Base-by-base conservation (phyloP, 2,329 filamentous ascomycete species). In the Epichloe sylvatica region DNA sequence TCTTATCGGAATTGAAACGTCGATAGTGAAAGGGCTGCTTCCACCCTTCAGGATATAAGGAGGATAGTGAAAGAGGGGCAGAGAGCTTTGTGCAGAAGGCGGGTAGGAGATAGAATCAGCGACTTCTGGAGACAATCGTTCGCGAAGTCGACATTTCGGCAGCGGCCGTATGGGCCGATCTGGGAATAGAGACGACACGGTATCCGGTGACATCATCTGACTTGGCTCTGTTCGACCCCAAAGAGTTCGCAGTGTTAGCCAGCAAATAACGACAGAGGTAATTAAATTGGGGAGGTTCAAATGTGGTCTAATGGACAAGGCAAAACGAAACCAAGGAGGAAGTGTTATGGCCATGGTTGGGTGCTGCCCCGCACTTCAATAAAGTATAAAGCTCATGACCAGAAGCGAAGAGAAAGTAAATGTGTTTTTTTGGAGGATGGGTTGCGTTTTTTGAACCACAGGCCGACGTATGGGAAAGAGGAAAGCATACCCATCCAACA, bases 101-200 rank as follows among this genome's bases (percentile, higher is more conserved):
- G 91, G 90, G 59, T 88, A 95, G 57, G 83, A 76, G 59, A 96
- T 92, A 33, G 83, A 80, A 48, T 84, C 83, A 50, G 86, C 88
- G 59, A 86, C 82, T 64, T 94, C 87, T 52, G 86, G 83, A 34
- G 91, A 90, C 47, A 98, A 74, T 50, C 87, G 82, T 64, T 92
- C 89, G 59, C 90, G 86, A 49, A 98, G 76, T 55, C 86, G 84
- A 60, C 89, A 84, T 69, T 86, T 92, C 41, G 92, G 92, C 53
- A 98, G 72, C 50, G 92, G 92, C 62, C 89, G 84, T 64, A 98
- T 98, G 53, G 91, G 85, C 67, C 92, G 83, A 64, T 94, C 86
- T 56, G 88, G 88, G 64, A 86, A 94, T 60, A 87, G 74, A 52
- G 85, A 80, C 52, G 88, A 92, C 55, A 81, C 76, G 52, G 84